Conservation (phyloP, 495 filamentous ascomycete genomes). For the Amphirosellinia nigrospora region DNA sequence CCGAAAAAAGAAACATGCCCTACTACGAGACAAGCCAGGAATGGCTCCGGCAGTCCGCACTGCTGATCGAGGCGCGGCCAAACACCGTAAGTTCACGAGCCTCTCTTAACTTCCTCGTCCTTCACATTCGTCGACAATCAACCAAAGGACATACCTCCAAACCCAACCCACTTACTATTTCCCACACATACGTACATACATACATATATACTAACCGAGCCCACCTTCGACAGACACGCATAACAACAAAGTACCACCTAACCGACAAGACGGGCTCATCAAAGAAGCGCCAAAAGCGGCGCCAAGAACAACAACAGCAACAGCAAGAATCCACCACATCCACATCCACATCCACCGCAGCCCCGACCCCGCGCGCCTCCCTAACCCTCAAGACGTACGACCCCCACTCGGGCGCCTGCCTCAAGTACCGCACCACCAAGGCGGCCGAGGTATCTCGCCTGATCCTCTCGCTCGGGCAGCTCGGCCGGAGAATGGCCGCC, state of each 20-base stretch:
- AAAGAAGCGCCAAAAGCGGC: constrained; percentile 36
- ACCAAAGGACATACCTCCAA: no score
- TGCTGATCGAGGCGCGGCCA: constrained; percentile 56
- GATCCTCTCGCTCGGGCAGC: constrained; percentile 71
- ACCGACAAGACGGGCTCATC: constrained; percentile 46
- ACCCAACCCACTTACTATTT: background rate
- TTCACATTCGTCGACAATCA: no score
- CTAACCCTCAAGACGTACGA: constrained; percentile 92
- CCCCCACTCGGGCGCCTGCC: constrained; percentile 74
- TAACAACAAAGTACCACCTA: constrained; percentile 86
- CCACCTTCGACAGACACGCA: constrained; percentile 66
- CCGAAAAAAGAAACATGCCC: constrained; percentile 48
- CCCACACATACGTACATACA: background rate
- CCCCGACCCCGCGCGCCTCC: constrained; percentile 58
- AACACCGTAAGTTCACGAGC: constrained; percentile 44
- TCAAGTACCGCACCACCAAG: constrained; percentile 92
- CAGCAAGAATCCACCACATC: constrained; percentile 18
- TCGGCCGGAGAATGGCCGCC: constrained; percentile 68
- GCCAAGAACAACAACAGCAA: constrained; percentile 18
- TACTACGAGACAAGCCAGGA: constrained; percentile 60
- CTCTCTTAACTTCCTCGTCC: background rate
- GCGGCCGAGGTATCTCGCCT: constrained; percentile 87
- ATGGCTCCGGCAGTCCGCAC: constrained; percentile 57
- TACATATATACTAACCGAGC: background rate
- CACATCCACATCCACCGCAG: constrained; percentile 24